Evolutionary conservation across 1,284 basidiomycete genomes (phyloP), one percentile per base, ranked within the genome.

Genomic region (Moesziomyces sp.): DNA sequence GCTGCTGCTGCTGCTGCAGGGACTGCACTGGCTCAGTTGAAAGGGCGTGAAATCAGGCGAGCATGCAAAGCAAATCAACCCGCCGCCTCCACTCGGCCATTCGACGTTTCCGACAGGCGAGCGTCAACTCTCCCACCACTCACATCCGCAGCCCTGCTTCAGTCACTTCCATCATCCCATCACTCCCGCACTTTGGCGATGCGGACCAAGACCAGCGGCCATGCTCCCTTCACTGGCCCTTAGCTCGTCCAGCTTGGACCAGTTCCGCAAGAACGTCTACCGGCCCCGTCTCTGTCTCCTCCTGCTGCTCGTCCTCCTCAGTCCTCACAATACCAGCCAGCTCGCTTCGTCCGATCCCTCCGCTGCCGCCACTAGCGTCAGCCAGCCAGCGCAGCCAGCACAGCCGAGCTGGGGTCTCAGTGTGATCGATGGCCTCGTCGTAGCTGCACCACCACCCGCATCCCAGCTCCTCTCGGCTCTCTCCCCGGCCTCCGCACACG

Each of bases 201-300:
- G 46, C 46, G 24, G 46, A 24, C 14, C 21, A 19, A 16, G 26
- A 24, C 5, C 21, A 19, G 24, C 14, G 24, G n/a, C 50, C 52
- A 72, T 73, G 70, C 64, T 67, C 14, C 64, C 70, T 4, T 66
- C 63, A 11, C 49, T 69, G 23, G 44, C 54, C 2, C 66, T 69
- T 19, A 70, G 55, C 56, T 49, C 55, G 13, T 68, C 69, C 18
- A 76, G 70, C 24, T 38, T 78, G 21, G 76, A 78, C 26, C 58
- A 61, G 35, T 78, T 78, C 35, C 74, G 74, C 19, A 61, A 52
- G 19, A 63, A 67, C 46, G 57, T 78, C 54, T 77, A 74, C 42
- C 53, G 76, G 44, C 76, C 76, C 42, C 52, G 76, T 19, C 67
- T 78, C 34, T 61, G 72, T 42, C 60, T 78, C 8, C 42, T 78